These are phyloP conservation scores for Ormosia semicastrata DNA, from an alignment of 306 rosid genomes.

Conservation along the genomic window DNA sequence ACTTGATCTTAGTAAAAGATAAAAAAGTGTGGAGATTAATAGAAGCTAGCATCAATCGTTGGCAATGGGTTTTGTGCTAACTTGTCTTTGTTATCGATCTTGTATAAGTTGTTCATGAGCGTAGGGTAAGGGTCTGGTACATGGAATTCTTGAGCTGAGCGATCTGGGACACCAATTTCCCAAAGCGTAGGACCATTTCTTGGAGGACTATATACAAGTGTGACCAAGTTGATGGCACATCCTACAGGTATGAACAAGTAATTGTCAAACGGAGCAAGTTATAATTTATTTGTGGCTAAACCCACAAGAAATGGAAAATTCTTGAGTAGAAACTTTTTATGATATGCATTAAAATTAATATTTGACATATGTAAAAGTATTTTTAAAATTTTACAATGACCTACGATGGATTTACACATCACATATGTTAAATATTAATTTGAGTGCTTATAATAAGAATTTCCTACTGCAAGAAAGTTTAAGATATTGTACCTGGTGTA, in stretches of 20 bases:
- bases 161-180: slow-evolving; percentile 93
- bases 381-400: too few relatives aligned
- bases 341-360: neutral
- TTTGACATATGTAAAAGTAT: neutral
- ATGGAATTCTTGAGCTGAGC: slow-evolving; percentile 63
- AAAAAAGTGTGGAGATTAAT: neutral
- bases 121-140: slow-evolving; percentile 60
- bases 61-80: slow-evolving; percentile 6
- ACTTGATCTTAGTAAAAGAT: neutral
- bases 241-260: slow-evolving; percentile 34
- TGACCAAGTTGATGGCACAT: slow-evolving; percentile 19
- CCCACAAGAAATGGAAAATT: neutral
- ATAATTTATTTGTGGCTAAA: neutral
- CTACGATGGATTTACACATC: too few relatives aligned
- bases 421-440: too few relatives aligned
- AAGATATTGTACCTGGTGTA: slow-evolving; percentile 39
- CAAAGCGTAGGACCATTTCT: slow-evolving; percentile 81
- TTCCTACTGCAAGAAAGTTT: neutral
- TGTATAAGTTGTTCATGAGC: slow-evolving; percentile 42
- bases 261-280: neutral
- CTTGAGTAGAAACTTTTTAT: neutral
- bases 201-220: slow-evolving; percentile 57
- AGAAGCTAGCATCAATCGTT: neutral
- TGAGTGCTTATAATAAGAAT: neutral
- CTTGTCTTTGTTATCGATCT: slow-evolving; percentile 17